These are phyloP conservation scores for Russula griseocarnosa DNA, from an alignment of 768 basidiomycete genomes.

Conservation along the genomic window DNA sequence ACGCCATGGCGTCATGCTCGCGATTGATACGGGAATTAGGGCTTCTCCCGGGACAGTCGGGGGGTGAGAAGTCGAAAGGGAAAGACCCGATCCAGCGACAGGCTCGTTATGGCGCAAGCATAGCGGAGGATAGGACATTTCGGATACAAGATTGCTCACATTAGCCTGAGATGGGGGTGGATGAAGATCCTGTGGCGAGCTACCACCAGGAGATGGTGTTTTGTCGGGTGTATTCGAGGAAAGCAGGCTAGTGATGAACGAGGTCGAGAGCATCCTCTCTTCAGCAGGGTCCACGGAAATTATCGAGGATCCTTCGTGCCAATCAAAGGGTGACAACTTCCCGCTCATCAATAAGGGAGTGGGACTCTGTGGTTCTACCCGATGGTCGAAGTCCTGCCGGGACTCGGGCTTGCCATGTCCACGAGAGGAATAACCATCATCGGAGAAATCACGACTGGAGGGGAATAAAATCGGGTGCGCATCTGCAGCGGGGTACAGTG, in stretches of 20 bases:
- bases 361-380: slow-evolving; percentile 3
- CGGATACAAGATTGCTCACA: slow-evolving; percentile 40
- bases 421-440: neutral
- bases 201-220: slow-evolving; percentile 24
- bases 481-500: neutral
- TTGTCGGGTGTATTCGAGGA: slow-evolving; percentile 26
- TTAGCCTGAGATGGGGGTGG: slow-evolving; percentile 30
- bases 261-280: slow-evolving; percentile 54
- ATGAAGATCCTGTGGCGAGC: slow-evolving; percentile 33
- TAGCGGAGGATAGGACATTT: slow-evolving; percentile 49
- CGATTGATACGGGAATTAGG: neutral
- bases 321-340: slow-evolving; percentile 44
- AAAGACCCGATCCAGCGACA: slow-evolving; percentile 24
- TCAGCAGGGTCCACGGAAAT: slow-evolving; percentile 55
- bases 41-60: neutral
- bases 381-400: neutral
- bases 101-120: slow-evolving; percentile 29
- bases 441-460: neutral
- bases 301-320: slow-evolving; percentile 59
- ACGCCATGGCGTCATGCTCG: slow-evolving; percentile 20
- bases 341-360: neutral
- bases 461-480: neutral
- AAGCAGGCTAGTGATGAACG: slow-evolving; percentile 57
- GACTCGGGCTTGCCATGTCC: neutral
- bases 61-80: neutral